These are phyloP conservation scores for Arthroderma sp. DNA, from an alignment of 2,329 filamentous ascomycete genomes.

Conservation along the genomic window DNA sequence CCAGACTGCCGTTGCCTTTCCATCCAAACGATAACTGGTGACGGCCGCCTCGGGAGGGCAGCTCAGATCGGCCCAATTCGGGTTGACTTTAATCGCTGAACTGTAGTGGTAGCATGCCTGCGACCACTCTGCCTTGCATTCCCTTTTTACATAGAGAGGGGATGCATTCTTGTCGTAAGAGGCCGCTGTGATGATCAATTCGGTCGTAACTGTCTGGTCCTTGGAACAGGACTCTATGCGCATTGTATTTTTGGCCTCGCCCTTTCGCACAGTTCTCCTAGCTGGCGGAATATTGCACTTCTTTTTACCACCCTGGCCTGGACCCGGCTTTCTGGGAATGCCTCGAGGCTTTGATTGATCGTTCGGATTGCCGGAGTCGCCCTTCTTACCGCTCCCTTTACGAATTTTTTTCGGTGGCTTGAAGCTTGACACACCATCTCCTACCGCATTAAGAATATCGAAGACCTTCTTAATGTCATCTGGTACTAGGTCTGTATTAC, in stretches of 20 bases:
- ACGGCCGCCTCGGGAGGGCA: background rate
- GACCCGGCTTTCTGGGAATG: background rate
- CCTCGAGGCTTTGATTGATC: background rate
- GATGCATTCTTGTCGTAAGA: background rate
- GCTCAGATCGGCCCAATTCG: background rate
- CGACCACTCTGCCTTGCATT: background rate
- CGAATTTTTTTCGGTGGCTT: constrained; percentile 1
- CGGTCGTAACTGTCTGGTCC: background rate
- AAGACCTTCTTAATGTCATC: background rate
- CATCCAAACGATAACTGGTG: background rate
- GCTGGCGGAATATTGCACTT: background rate
- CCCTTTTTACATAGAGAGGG: background rate
- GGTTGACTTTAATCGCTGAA: background rate
- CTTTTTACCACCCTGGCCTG: background rate
- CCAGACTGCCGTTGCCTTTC: background rate
- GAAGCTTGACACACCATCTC: constrained; percentile 2
- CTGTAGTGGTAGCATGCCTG: background rate
- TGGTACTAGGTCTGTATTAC: background rate
- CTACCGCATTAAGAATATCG: constrained; percentile 1
- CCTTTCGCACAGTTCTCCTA: background rate
- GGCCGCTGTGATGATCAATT: background rate
- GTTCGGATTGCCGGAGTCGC: constrained; percentile 1
- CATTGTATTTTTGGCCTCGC: background rate
- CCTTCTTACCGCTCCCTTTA: constrained; percentile 1
- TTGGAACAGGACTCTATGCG: background rate